Evolutionary conservation across 2,329 filamentous ascomycete species (phyloP), one percentile per base, ranked within the genome.

Genomic region (Paracorniculantispora psalliotae): DNA sequence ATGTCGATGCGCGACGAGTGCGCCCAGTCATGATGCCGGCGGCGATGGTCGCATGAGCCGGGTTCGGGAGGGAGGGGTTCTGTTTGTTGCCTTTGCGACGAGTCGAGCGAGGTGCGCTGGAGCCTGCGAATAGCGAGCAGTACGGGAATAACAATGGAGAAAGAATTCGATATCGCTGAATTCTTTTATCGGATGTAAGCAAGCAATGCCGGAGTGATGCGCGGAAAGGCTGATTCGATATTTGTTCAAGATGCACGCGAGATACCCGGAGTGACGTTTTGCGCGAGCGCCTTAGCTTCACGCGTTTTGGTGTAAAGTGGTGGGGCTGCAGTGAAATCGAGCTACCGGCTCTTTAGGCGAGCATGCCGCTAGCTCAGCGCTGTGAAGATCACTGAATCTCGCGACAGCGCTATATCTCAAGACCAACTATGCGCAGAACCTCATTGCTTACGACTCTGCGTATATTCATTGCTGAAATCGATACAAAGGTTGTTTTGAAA

Each of bases 1-100:
- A 79, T 54, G 73, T 72, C 33, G 79, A 80, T 30, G 68, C 68
- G 47, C 73, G 73, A 33, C 79, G 75, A 61, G 62, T 69, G 60
- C 74, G 75, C 61, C 73, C 70, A 55, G 64, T 65, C 74, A 78
- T 79, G 65, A 61, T 67, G 63, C 33, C 41, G 59, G 46, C 39
- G 28, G 49, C 37, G 59, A 53, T 49, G 43, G 43, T 30, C 23
- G 43, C 57, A 55, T 59, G 41, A n/a, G 57, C 43, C 57, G 41
- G 23, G 72, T 71, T n/a, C 5, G 9, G 41, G 53, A 37, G 30
- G 43, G 47, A 37, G 33, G 4, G 33, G 17, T 13, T 9, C 33
- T 37, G 10, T 9, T 37, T 37, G 33, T n/a, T n/a, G 33, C 33
- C 3, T 15, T 37, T 8, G 4, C 7, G 33, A 37, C 10, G 33